Evolutionary conservation across 805 yeast species (phyloP).

Genomic region (Nematodospora valgi): DNA sequence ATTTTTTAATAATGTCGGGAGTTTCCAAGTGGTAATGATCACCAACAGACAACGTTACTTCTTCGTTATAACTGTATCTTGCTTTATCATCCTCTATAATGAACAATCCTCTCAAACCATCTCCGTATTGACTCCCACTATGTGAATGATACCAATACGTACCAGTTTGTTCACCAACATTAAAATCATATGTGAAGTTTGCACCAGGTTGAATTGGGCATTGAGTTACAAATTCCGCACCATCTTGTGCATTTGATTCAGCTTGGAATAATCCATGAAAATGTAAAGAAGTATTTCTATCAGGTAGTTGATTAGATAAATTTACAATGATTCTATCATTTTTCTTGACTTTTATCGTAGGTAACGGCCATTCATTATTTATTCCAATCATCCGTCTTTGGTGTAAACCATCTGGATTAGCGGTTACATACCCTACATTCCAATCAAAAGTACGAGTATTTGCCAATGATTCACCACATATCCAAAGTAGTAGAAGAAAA

Average conservation of each 20-base stretch:
- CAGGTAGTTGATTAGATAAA: conserved; percentile 30
- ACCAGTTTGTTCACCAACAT: conserved; percentile 33
- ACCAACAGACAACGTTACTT: conserved; percentile 59
- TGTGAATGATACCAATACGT: conserved; percentile 77
- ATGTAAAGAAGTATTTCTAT: conserved; percentile 38
- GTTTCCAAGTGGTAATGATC: conserved; percentile 86
- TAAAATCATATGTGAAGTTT: conserved; percentile 37
- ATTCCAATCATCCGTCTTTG: conserved; percentile 55
- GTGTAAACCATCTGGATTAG: conserved; percentile 56
- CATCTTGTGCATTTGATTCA: conserved; percentile 41
- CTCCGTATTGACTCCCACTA: conserved; percentile 72
- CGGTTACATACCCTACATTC: conserved; percentile 35
- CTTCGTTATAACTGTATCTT: conserved; percentile 73
- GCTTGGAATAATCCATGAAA: conserved; percentile 45
- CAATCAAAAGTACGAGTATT: conserved; percentile 33
- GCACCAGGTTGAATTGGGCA: conserved; percentile 43
- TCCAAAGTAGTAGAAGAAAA: not conserved
- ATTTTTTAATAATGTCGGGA: conserved; percentile 47
- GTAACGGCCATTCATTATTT: conserved; percentile 48
- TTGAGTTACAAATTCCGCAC: conserved; percentile 45
- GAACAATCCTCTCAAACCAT: conserved; percentile 70
- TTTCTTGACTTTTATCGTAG: conserved; percentile 33
- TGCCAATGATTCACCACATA: conserved; percentile 9
- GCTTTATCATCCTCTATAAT: conserved; percentile 48
- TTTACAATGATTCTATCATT: conserved; percentile 40